Evolutionary conservation across 2,329 filamentous ascomycete species (phyloP), one percentile per base, ranked within the genome.

Genomic region (Penicillium nordicum): DNA sequence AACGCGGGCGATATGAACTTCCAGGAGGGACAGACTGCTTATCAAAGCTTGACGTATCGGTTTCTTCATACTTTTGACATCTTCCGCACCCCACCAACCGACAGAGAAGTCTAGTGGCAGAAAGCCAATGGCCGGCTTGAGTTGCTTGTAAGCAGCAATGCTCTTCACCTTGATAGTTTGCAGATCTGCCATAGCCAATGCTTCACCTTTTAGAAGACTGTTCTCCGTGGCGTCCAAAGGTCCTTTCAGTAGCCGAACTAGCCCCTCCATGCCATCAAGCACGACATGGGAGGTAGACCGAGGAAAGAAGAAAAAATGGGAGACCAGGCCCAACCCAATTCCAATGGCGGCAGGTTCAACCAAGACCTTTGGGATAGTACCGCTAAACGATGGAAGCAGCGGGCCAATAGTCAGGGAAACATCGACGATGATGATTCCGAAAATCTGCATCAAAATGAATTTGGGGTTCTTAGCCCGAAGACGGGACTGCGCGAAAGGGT

Each of bases 271-370:
- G 29, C 59, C 67, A 30, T 62, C 66, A 0, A 82, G 64, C 1
- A 79, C 74, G 2, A 74, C 67, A 25, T 76, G 74, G 0, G 79
- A 80, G 0, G 80, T 79, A 0, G 80, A 82, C 40, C 76, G 74
- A 0, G 80, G 80, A 52, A 82, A 82, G 43, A 82, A 69, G 4
- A 82, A 54, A 1, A 82, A 49, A 5, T 73, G 76, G 43, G 75
- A 79, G 4, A 69, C 74, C 2, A 77, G 52, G 0, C 79, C 80
- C 0, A 82, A 63, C 0, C 75, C 80, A 7, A 78, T 69, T 0
- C 77, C 79, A 18, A 79, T 73, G 0, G 76, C 77, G 1, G 74
- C 76, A 0, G 80, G 80, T 40, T 78, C 76, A 3, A 81, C 70
- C 21, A 82, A 57, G 0, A 72, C 41, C 5, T 69, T 61, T 0